Evolutionary conservation across 768 basidiomycete species (phyloP).

Genomic region (Melanogaster broomeanus): DNA sequence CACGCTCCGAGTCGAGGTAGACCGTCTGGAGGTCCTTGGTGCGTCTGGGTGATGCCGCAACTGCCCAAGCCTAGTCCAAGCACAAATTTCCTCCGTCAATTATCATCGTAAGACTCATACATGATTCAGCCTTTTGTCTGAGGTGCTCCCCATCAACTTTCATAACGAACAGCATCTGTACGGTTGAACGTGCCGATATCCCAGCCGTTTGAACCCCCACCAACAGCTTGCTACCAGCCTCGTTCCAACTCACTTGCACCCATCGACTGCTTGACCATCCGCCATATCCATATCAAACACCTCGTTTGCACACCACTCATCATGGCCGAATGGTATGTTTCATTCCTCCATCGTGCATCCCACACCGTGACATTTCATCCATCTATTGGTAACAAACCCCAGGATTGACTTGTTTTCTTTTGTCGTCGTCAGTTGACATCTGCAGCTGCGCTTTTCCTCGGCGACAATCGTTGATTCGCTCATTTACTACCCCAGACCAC

Average conservation of each 20-base stretch:
- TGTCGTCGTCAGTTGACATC: conserved; percentile 32
- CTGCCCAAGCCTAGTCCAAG: conserved; percentile 76
- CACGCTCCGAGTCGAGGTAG: conserved; percentile 90
- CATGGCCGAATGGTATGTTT: conserved; percentile 21
- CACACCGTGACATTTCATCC: background rate
- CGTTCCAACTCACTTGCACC: background rate
- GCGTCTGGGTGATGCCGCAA: conserved; percentile 94
- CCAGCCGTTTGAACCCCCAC: too few relatives aligned
- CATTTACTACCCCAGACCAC: too few relatives aligned
- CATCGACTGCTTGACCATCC: background rate
- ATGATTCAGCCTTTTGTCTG: too few relatives aligned
- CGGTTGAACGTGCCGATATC: too few relatives aligned
- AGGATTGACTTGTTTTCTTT: conserved; percentile 49
- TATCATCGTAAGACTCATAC: too few relatives aligned
- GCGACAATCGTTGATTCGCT: too few relatives aligned
- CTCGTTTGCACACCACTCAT: background rate
- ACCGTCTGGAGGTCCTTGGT: conserved; percentile 93
- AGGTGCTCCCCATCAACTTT: too few relatives aligned
- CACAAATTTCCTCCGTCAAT: too few relatives aligned
- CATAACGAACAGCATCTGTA: too few relatives aligned
- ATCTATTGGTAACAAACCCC: background rate
- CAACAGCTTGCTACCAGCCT: too few relatives aligned
- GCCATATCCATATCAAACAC: background rate
- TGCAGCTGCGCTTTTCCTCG: background rate
- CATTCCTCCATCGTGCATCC: background rate